A percentile compares a stretch with the other conserved stretches of the same genome.
These are phyloP conservation scores for Tricholoma hemisulphureum DNA, from an alignment of 768 basidiomycete genomes.

Conservation along the genomic window DNA sequence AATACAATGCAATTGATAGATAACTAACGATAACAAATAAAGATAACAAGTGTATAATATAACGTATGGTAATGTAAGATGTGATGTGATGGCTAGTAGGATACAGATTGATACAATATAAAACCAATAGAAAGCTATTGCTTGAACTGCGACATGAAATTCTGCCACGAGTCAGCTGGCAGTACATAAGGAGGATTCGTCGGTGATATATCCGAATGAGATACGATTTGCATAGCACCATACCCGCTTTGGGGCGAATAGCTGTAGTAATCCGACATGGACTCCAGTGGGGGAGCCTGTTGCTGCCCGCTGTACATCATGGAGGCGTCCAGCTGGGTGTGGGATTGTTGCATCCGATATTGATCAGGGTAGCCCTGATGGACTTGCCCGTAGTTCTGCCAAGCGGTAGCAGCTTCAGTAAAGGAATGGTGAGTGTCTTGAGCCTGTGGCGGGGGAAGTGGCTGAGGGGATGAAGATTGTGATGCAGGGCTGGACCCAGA, in stretches of 20 bases:
- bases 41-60: constrained; percentile 15
- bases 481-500: constrained; percentile 43
- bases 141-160: constrained; percentile 47
- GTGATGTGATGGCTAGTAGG: constrained; percentile 13
- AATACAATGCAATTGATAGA: not conserved
- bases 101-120: not conserved
- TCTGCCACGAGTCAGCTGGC: constrained; percentile 46
- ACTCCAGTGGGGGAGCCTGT: constrained; percentile 27
- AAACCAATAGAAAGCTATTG: constrained; percentile 13
- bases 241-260: constrained; percentile 24
- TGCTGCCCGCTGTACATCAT: constrained; percentile 19
- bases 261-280: constrained; percentile 32
- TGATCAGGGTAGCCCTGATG: constrained; percentile 31
- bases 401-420: constrained; percentile 20
- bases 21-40: constrained; percentile 32
- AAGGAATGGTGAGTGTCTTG: constrained; percentile 9
- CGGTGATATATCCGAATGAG: constrained; percentile 29
- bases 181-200: constrained; percentile 31
- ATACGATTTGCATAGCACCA: constrained; percentile 20
- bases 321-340: constrained; percentile 17
- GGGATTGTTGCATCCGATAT: constrained; percentile 17
- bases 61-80: constrained; percentile 16
- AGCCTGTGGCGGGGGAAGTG: constrained; percentile 21
- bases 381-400: constrained; percentile 35
- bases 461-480: constrained; percentile 47